These are phyloP conservation scores for Chaetomiaceae sp. DNA, from an alignment of 2,329 filamentous ascomycete genomes.

Conservation along the genomic window DNA sequence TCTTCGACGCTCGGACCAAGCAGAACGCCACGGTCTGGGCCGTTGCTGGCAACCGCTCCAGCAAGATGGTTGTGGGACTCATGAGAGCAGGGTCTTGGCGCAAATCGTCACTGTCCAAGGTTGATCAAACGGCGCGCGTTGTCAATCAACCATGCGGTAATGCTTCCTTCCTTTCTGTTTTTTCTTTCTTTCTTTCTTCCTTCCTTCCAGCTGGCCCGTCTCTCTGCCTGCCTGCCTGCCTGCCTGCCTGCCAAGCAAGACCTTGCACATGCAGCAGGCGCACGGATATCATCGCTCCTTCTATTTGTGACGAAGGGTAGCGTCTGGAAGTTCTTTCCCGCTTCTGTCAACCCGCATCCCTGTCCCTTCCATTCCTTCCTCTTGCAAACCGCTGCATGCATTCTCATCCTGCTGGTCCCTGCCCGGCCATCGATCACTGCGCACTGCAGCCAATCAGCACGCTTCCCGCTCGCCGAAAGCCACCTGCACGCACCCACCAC, in stretches of 20 bases:
- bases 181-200: not conserved
- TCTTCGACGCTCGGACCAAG: not conserved
- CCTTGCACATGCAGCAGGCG: too few relatives aligned
- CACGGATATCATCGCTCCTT: too few relatives aligned
- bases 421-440: not conserved
- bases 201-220: too few relatives aligned
- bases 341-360: too few relatives aligned
- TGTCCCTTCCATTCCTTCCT: too few relatives aligned
- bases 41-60: not conserved
- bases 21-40: not conserved
- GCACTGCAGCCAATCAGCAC: constrained; percentile 17
- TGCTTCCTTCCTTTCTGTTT: not conserved
- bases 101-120: not conserved
- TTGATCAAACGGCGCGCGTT: constrained; percentile 4
- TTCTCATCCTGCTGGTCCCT: not conserved
- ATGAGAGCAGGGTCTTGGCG: not conserved
- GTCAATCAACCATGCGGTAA: not conserved
- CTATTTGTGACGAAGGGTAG: too few relatives aligned
- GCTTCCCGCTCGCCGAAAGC: constrained; percentile 15
- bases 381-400: too few relatives aligned
- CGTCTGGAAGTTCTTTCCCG: too few relatives aligned
- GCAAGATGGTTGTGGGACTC: too few relatives aligned
- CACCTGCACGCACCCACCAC: too few relatives aligned
- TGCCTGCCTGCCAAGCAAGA: too few relatives aligned
- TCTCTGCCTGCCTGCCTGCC: too few relatives aligned